Evolutionary conservation across 169 alveolate genomes (phyloP).

Genomic region (Plasmodium vinckei): DNA sequence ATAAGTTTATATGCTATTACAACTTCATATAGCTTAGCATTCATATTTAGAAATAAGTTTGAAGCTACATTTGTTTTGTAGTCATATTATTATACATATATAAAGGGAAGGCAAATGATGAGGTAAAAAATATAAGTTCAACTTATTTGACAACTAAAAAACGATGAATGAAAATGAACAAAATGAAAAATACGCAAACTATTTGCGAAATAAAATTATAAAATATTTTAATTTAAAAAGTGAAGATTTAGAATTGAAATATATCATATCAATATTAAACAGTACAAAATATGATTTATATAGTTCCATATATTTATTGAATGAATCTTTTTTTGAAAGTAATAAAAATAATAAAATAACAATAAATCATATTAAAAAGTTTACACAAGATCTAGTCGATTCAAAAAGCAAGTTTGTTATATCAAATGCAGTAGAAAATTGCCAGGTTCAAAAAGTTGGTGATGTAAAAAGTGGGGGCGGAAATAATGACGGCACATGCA

Average conservation of each 20-base stretch:
- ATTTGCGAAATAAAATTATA: slow-evolving; percentile 36
- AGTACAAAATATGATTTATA: slow-evolving; percentile 37
- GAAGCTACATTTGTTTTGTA: too few species aligned
- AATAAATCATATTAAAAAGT: slow-evolving; percentile 18
- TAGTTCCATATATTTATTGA: slow-evolving; percentile 40
- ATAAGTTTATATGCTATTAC: too few species aligned
- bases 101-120: too few species aligned
- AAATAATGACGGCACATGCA: too few species aligned
- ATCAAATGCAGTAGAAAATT: not conserved
- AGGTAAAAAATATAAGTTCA: too few species aligned
- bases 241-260: slow-evolving; percentile 49
- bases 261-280: slow-evolving; percentile 44
- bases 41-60: too few species aligned
- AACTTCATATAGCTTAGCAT: too few species aligned
- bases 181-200: slow-evolving; percentile 38
- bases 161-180: not conserved
- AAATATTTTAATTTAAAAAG: slow-evolving; percentile 60
- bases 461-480: too few species aligned
- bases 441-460: not conserved
- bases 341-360: slow-evolving; percentile 33
- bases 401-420: slow-evolving; percentile 11
- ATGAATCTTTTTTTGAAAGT: slow-evolving; percentile 44
- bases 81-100: too few species aligned
- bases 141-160: not conserved
- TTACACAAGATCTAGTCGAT: slow-evolving; percentile 54